Evolutionary conservation across 768 basidiomycete species (phyloP).

Genomic region (Dentipellis fragilis): DNA sequence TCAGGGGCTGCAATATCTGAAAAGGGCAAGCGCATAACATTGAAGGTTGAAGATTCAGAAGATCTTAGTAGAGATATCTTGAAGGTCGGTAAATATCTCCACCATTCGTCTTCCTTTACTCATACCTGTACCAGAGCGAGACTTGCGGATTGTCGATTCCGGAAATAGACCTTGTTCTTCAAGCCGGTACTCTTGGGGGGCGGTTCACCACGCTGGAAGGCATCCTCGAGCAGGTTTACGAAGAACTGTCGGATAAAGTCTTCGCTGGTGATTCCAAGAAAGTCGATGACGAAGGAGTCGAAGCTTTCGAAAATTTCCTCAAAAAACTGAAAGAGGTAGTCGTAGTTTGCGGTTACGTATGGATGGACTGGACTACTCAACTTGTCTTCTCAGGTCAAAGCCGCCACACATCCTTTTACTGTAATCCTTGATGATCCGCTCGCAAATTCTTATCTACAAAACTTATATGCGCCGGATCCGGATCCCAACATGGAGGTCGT

Average conservation of each 20-base stretch:
- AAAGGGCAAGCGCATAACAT: slow-evolving; percentile 75
- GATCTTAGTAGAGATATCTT: slow-evolving; percentile 90
- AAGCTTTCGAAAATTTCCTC: slow-evolving; percentile 70
- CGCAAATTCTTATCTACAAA: slow-evolving; percentile 92
- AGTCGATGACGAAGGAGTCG: slow-evolving; percentile 29
- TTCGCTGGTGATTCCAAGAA: slow-evolving; percentile 62
- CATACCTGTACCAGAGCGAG: slow-evolving; percentile 58
- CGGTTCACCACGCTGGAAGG: slow-evolving; percentile 97
- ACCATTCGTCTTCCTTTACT: not conserved
- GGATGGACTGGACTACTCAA: not conserved
- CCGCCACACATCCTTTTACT: slow-evolving; percentile 73
- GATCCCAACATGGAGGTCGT: slow-evolving; percentile 89
- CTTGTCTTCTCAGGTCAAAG: slow-evolving; percentile 50
- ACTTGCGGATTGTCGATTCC: slow-evolving; percentile 84
- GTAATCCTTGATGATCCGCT: slow-evolving; percentile 92
- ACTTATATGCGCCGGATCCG: slow-evolving; percentile 92
- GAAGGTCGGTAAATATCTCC: slow-evolving; percentile 49
- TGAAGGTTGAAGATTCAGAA: slow-evolving; percentile 87
- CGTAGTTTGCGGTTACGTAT: too few relatives aligned
- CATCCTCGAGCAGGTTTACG: slow-evolving; percentile 87
- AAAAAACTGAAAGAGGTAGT: slow-evolving; percentile 59
- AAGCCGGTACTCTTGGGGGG: slow-evolving; percentile 91
- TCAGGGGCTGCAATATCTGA: slow-evolving; percentile 84
- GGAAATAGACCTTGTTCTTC: slow-evolving; percentile 87
- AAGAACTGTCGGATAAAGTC: slow-evolving; percentile 85